Evolutionary conservation across 495 filamentous ascomycete species (phyloP).

Genomic region (Podospora didyma): DNA sequence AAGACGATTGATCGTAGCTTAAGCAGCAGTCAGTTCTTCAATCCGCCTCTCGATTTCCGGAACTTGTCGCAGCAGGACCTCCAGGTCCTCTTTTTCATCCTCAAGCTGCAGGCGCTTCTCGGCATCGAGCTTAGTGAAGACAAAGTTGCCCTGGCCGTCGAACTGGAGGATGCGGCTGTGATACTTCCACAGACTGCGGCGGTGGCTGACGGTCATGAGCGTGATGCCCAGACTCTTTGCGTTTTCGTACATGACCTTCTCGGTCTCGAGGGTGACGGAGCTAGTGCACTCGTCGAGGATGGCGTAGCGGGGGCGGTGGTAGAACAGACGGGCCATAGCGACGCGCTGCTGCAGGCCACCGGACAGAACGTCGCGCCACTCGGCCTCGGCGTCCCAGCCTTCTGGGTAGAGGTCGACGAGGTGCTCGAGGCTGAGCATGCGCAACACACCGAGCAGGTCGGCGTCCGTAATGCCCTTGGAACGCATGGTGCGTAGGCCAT

Average conservation of each 20-base stretch:
- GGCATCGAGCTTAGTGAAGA: constrained; percentile 89
- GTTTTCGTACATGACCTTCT: constrained; percentile 94
- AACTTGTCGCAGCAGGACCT: constrained; percentile 74
- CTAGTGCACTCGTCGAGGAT: constrained; percentile 97
- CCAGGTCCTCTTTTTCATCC: constrained; percentile 95
- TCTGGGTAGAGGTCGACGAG: constrained; percentile 73
- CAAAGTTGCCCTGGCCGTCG: constrained; percentile 85
- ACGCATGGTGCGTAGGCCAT: constrained; percentile 81
- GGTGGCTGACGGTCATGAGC: constrained; percentile 91
- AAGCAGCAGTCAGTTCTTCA: constrained; percentile 60
- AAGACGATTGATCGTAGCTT: too few species aligned
- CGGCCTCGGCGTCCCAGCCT: constrained; percentile 92
- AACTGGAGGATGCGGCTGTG: constrained; percentile 92
- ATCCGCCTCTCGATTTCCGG: constrained; percentile 85
- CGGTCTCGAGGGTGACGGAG: constrained; percentile 86
- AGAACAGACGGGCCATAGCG: constrained; percentile 95
- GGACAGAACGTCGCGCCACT: constrained; percentile 90
- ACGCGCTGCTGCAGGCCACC: constrained; percentile 94
- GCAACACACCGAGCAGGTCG: constrained; percentile 73
- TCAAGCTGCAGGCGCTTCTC: constrained; percentile 80
- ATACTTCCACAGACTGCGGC: constrained; percentile 92
- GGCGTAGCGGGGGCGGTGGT: constrained; percentile 86
- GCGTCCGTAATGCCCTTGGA: constrained; percentile 77
- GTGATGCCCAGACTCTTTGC: constrained; percentile 89
- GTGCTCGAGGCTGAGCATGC: constrained; percentile 73